phyloP scores from a whole-genome alignment of 306 rosid species.

The Elaeagnus macrophylla region DNA sequence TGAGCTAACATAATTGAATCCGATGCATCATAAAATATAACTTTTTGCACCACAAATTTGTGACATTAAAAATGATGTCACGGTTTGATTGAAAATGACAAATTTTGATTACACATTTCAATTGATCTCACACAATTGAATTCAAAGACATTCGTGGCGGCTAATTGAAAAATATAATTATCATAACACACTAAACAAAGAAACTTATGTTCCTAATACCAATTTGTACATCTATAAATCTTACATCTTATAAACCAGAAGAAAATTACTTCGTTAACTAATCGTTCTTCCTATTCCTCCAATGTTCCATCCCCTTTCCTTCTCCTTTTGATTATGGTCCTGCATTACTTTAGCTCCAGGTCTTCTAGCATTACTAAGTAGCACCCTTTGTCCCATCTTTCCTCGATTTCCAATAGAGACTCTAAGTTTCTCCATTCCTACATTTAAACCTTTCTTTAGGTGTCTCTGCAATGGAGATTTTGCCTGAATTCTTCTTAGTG shows the following conservation, averaged over 20 bases:
- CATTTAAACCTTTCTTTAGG: conserved; percentile 66
- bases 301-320: conserved; percentile 87
- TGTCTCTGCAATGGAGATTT: conserved; percentile 71
- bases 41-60: no score
- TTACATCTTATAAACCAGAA: not conserved
- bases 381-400: conserved; percentile 49
- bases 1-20: no score
- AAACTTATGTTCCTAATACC: no score
- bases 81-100: no score
- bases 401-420: conserved; percentile 84
- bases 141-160: no score
- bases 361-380: conserved; percentile 46
- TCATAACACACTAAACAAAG: no score
- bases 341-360: conserved; percentile 47
- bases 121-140: no score
- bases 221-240: no score
- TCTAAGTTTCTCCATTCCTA: conserved; percentile 82
- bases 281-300: conserved; percentile 36
- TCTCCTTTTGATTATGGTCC: conserved; percentile 59
- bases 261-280: not conserved
- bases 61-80: no score
- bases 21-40: no score
- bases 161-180: no score
- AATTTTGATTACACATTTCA: no score
- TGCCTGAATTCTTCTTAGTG: conserved; percentile 47